These are phyloP conservation scores for Saccharomycopsis babjevae DNA, from an alignment of 805 yeast species.

Conservation along the genomic window DNA sequence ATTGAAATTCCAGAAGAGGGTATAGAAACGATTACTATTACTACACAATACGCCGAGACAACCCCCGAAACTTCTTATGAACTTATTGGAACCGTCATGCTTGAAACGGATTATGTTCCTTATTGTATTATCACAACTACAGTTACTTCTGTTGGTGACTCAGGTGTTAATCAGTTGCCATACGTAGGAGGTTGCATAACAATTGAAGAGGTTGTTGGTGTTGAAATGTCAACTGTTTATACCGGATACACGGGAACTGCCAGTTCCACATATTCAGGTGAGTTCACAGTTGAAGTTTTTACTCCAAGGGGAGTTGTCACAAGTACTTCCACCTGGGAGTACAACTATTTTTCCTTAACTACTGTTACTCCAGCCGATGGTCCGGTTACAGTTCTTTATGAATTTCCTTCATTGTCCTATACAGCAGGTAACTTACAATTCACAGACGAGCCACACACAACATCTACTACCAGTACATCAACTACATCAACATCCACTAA, in stretches of 20 bases:
- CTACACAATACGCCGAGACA: not conserved
- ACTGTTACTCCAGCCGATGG: not conserved
- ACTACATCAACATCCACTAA: not conserved
- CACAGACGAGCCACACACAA: not conserved
- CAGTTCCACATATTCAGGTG: not conserved
- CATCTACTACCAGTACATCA: not conserved
- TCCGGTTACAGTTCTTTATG: conserved; percentile 1
- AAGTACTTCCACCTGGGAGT: not conserved
- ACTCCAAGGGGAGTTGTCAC: not conserved
- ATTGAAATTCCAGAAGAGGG: not conserved
- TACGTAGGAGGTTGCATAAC: not conserved
- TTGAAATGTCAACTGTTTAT: not conserved
- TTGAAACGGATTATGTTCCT: not conserved
- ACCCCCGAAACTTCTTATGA: not conserved
- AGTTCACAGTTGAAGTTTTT: not conserved
- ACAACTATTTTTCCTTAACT: not conserved
- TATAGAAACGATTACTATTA: not conserved
- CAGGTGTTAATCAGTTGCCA: not conserved
- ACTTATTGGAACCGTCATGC: not conserved
- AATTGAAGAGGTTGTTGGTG: not conserved
- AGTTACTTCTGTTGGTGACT: not conserved
- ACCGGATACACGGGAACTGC: conserved; percentile 5
- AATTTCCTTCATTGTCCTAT: not conserved
- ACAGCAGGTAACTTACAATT: not conserved
- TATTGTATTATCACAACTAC: conserved; percentile 2